These are phyloP conservation scores for Microbotryomycetes sp. DNA, from an alignment of 1,284 basidiomycete species.

Conservation along the genomic window DNA sequence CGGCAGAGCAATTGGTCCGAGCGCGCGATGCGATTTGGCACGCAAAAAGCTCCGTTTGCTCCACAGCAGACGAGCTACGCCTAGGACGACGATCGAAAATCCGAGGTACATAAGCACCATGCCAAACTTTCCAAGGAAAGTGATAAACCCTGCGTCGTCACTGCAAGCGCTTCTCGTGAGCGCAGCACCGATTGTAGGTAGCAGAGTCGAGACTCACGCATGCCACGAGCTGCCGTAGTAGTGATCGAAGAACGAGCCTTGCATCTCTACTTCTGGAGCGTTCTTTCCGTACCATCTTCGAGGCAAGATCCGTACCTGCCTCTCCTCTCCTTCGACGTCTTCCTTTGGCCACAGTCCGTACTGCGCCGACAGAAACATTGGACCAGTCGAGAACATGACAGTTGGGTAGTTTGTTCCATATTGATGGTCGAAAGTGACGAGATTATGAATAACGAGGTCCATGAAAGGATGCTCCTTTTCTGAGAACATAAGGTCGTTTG, in stretches of 20 bases:
- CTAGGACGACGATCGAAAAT: conserved; percentile 59
- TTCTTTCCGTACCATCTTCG: conserved; percentile 96
- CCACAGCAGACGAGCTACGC: conserved; percentile 55
- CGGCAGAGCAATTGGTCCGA: conserved; percentile 26
- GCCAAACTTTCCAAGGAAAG: conserved; percentile 79
- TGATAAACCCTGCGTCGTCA: conserved; percentile 87
- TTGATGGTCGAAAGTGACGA: conserved; percentile 85
- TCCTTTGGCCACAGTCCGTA: conserved; percentile 72
- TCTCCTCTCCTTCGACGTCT: conserved; percentile 47
- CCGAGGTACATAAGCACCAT: conserved; percentile 78
- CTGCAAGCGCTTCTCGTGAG: conserved; percentile 43
- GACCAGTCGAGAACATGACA: conserved; percentile 97
- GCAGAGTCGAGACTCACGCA: conserved; percentile 26
- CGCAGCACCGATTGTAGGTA: not conserved
- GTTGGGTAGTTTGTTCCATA: conserved; percentile 96
- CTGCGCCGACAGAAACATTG: conserved; percentile 70
- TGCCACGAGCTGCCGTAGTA: conserved; percentile 94
- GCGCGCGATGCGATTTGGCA: conserved; percentile 12
- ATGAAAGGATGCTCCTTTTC: conserved; percentile 81
- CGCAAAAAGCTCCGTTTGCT: conserved; percentile 11
- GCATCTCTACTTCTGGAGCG: conserved; percentile 70
- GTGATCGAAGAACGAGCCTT: conserved; percentile 86
- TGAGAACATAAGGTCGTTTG: conserved; percentile 94
- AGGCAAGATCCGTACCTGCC: conserved; percentile 78
- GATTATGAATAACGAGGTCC: conserved; percentile 80